Evolutionary conservation across 768 basidiomycete genomes (phyloP).

Genomic region (Pluteus cervinus): DNA sequence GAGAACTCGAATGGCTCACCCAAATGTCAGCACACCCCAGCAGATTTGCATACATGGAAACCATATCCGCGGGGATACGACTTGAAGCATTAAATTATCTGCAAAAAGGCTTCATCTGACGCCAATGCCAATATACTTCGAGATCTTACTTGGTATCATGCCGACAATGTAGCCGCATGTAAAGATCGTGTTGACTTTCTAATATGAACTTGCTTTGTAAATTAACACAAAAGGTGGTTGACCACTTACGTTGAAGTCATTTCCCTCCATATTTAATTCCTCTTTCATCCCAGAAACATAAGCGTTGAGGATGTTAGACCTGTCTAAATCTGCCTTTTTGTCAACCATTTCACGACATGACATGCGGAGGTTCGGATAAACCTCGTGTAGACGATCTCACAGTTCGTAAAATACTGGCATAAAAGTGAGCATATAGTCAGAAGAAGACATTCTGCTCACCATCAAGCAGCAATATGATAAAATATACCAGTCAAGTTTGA

Average conservation of each 20-base stretch:
- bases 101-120: constrained; percentile 7
- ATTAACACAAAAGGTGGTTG: constrained; percentile 1
- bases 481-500: constrained; percentile 65
- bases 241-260: constrained; percentile 48
- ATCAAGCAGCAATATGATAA: constrained; percentile 67
- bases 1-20: constrained; percentile 24
- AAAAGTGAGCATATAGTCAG: constrained; percentile 7
- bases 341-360: no score
- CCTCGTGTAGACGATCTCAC: constrained; percentile 20
- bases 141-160: constrained; percentile 56
- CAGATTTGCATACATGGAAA: constrained; percentile 59
- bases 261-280: constrained; percentile 59
- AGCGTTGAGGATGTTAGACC: constrained; percentile 66
- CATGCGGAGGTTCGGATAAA: not conserved
- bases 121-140: not conserved
- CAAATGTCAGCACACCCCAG: constrained; percentile 63
- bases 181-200: constrained; percentile 67
- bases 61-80: constrained; percentile 59
- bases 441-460: constrained; percentile 27
- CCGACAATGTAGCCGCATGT: constrained; percentile 74
- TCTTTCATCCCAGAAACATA: constrained; percentile 80
- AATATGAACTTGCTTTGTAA: constrained; percentile 7
- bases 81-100: constrained; percentile 65
- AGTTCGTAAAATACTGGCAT: constrained; percentile 59
- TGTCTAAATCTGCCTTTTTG: constrained; percentile 61